A percentile compares a stretch with the other conserved stretches of the same genome.
Evolutionary conservation across 2,329 filamentous ascomycete species (phyloP).

Genomic region (Verticillium tricorpus): DNA sequence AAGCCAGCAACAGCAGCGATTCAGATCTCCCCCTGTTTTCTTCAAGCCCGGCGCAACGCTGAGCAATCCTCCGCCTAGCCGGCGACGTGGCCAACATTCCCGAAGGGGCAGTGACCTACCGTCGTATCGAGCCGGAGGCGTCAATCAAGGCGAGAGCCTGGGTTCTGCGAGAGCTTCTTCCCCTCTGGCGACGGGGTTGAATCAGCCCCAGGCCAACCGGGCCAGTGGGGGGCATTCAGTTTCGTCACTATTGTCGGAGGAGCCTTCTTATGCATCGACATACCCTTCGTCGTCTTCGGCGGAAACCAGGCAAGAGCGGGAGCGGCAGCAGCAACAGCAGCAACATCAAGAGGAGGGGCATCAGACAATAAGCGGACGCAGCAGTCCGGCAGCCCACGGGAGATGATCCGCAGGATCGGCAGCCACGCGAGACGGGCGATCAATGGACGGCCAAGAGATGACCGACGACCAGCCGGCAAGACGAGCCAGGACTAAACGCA

Average conservation of each 20-base stretch:
- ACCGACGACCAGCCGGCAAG: background rate
- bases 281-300: background rate
- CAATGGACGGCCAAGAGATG: background rate
- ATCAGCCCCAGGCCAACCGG: constrained; percentile 17
- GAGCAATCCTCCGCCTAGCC: constrained; percentile 9
- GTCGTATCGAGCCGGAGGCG: constrained; percentile 36
- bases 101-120: constrained; percentile 63
- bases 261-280: constrained; percentile 15
- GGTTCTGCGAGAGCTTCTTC: constrained; percentile 30
- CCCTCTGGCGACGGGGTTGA: constrained; percentile 23
- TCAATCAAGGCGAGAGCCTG: constrained; percentile 29
- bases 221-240: constrained; percentile 29
- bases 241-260: constrained; percentile 38
- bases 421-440: background rate
- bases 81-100: constrained; percentile 55
- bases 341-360: background rate
- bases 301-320: background rate
- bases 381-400: background rate
- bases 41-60: background rate
- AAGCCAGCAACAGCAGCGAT: constrained; percentile 39
- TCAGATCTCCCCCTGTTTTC: constrained; percentile 39
- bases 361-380: background rate
- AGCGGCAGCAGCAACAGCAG: background rate
- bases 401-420: background rate
- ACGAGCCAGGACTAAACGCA: background rate